phyloP scores from a whole-genome alignment of 2,329 filamentous ascomycete species.

The Aspergillus sp. region DNA sequence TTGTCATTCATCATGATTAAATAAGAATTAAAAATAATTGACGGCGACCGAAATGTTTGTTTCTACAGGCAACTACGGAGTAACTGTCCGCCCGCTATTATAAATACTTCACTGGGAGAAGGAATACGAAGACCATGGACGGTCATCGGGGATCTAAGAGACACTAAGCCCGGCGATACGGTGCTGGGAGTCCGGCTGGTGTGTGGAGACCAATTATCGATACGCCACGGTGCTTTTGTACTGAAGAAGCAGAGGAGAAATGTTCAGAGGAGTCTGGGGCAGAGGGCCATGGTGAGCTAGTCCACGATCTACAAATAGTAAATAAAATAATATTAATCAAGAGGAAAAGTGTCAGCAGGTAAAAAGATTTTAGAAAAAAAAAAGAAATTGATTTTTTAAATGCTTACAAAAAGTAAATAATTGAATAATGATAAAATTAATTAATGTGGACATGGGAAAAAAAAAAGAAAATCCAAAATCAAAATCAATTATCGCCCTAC shows the following conservation, averaged over 20 bases:
- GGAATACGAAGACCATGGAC: background rate
- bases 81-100: background rate
- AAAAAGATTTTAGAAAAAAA: background rate
- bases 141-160: background rate
- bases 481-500: conserved; percentile 12
- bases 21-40: no score
- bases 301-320: conserved; percentile 19
- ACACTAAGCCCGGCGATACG: background rate
- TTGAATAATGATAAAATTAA: conserved; percentile 3
- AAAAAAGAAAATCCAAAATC: background rate
- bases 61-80: background rate
- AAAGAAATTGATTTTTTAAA: background rate
- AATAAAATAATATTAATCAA: background rate
- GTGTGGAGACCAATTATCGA: conserved; percentile 12
- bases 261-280: background rate
- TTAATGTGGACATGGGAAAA: background rate
- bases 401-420: background rate
- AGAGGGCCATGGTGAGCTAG: background rate
- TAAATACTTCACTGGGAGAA: background rate
- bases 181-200: background rate
- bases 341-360: background rate
- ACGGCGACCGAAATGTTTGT: no score
- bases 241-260: background rate
- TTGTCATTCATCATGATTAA: conserved; percentile 8
- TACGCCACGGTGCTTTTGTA: conserved; percentile 11